A percentile compares a stretch with the other conserved stretches of the same genome.
These are phyloP conservation scores for Strobilomyces dryophilus DNA, from an alignment of 768 basidiomycete genomes.

Conservation along the genomic window DNA sequence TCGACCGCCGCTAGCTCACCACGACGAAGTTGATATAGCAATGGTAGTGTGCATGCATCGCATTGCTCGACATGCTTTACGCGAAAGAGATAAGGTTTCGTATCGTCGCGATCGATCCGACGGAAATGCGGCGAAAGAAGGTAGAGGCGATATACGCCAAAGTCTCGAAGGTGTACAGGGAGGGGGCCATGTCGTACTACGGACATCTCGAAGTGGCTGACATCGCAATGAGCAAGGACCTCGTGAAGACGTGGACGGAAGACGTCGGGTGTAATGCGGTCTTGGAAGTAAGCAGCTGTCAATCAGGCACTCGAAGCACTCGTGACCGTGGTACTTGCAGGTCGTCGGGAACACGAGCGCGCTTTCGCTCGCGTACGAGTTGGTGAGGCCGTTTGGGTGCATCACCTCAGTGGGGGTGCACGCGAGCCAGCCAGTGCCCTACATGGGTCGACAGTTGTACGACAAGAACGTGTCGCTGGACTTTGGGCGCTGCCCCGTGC, in stretches of 20 bases:
- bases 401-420: constrained; percentile 76
- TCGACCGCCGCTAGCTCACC: not conserved
- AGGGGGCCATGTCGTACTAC: constrained; percentile 3
- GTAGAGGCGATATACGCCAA: constrained; percentile 52
- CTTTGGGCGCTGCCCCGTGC: constrained; percentile 79
- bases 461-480: constrained; percentile 76
- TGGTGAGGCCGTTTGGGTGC: constrained; percentile 72
- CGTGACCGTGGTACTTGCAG: constrained; percentile 33
- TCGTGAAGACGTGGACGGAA: constrained; percentile 50
- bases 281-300: constrained; percentile 49
- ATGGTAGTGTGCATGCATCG: constrained; percentile 53
- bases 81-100: constrained; percentile 43
- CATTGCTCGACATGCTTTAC: constrained; percentile 57
- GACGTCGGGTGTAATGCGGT: constrained; percentile 60
- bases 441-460: constrained; percentile 55
- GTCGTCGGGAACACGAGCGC: constrained; percentile 69
- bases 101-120: constrained; percentile 63
- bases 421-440: constrained; percentile 48
- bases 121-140: constrained; percentile 54
- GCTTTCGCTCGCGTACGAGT: constrained; percentile 58
- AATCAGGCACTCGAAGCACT: not conserved
- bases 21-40: not conserved
- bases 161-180: constrained; percentile 39
- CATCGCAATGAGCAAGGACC: constrained; percentile 47
- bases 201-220: constrained; percentile 49